Base-by-base conservation (phyloP, 1,284 basidiomycete species). In the Malassezia nana region DNA sequence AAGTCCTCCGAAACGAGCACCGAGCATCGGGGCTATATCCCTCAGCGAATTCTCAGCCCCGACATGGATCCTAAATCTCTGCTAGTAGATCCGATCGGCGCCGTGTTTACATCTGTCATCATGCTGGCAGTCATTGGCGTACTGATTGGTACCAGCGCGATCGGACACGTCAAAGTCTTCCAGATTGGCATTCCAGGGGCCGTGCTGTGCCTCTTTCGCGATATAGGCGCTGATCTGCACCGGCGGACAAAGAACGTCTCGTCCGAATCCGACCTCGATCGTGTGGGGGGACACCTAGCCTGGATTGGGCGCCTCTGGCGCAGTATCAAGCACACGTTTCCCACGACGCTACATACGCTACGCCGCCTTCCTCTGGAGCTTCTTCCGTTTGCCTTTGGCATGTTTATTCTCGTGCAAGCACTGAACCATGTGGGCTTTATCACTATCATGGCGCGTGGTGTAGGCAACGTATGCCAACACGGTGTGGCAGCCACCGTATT, bases 381-480 rank as follows among this genome's bases (percentile, higher is more conserved):
- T 6, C 78, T 95, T 9, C 89, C 89, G 0, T 96, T 96, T 68
- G 87, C 90, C 0, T 89, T 96, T 72, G 84, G 85, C 5, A 89
- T 94, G 78, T 96, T 96, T 77, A 89, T 96, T 65, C 82, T 96
- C 43, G 89, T 94, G 50, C 85, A 92, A 69, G 86, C 81, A 0
- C 79, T 96, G 7, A 80, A 83, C 4, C 80, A 84, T 54, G 83
- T 85, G 49, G 89, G 89, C n/a, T 96, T 92, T 88, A 88, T 95
- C 24, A 79, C 82, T 24, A 80, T 94, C 16, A 91, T 94, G 72
- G 84, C 84, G 0, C 65, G 68, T 5, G 92, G 89, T 84, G 49
- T 83, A 77, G 22, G 79, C 76, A 12, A 63, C 32, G 69, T 75
- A 9, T 76, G 78, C 6, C 66, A 79, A 10, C 66, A 65, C 30